phyloP scores from a whole-genome alignment of 2,329 filamentous ascomycete species.

The Leptographium lundbergii region DNA sequence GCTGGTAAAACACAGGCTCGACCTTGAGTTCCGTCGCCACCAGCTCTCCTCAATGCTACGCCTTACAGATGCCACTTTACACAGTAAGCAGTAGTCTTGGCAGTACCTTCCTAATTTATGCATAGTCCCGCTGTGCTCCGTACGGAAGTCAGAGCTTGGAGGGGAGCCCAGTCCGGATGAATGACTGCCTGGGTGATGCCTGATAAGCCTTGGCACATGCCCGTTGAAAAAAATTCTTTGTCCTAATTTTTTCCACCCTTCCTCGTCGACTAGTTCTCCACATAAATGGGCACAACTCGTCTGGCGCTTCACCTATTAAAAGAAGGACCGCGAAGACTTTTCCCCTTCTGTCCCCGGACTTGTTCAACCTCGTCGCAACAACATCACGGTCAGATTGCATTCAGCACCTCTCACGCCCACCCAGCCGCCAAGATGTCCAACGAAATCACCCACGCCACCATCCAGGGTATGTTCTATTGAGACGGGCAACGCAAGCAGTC shows the following conservation, averaged over 20 bases:
- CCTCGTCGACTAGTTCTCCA: neutral
- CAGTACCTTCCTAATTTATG: too few species aligned
- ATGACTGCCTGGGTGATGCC: neutral
- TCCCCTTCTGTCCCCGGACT: neutral
- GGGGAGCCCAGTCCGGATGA: neutral
- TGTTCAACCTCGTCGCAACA: neutral
- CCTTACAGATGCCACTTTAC: too few species aligned
- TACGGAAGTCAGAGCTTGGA: too few species aligned
- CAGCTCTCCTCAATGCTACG: too few species aligned
- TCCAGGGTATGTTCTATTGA: slow-evolving; percentile 45
- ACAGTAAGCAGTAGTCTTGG: too few species aligned
- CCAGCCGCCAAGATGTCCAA: slow-evolving; percentile 44
- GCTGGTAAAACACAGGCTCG: too few species aligned
- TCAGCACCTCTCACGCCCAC: neutral
- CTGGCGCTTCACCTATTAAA: neutral
- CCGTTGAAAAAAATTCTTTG: neutral
- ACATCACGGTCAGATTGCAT: neutral
- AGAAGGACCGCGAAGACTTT: neutral
- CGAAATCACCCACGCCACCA: slow-evolving; percentile 63
- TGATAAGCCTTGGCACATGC: neutral
- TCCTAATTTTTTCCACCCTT: neutral
- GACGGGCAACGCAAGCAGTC: too few species aligned
- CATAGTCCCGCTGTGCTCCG: too few species aligned
- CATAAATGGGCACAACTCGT: neutral
- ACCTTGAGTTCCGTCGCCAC: too few species aligned